These are phyloP conservation scores for Didymella pinodella DNA, from an alignment of 2,329 filamentous ascomycete species.

Conservation along the genomic window DNA sequence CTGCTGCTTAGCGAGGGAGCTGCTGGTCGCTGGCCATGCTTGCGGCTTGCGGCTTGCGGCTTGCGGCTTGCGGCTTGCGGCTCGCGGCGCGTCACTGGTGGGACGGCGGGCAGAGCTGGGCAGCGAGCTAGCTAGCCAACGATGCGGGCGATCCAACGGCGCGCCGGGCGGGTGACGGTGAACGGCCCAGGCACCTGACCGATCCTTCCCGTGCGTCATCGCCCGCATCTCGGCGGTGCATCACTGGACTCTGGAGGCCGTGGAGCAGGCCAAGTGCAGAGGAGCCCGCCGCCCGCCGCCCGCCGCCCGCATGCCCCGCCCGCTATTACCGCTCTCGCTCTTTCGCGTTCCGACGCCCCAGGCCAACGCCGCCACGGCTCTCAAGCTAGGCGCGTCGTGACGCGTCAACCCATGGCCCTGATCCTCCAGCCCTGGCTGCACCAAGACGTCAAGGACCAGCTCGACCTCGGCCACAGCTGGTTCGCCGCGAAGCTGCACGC, in stretches of 20 bases:
- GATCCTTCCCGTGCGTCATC: conserved; percentile 5
- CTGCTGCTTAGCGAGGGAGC: conserved; percentile 8
- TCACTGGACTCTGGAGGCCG: no score
- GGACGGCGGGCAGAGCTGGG: not conserved
- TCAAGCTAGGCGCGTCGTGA: conserved; percentile 12
- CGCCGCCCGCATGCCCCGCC: conserved; percentile 1
- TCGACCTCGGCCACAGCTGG: conserved; percentile 37
- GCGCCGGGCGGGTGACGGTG: conserved; percentile 1
- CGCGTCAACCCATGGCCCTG: conserved; percentile 26
- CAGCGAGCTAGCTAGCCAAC: conserved; percentile 1
- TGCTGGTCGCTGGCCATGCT: conserved; percentile 12
- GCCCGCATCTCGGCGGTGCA: conserved; percentile 5
- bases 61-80: not conserved
- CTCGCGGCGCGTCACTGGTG: no score
- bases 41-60: not conserved
- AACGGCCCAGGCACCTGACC: conserved; percentile 10
- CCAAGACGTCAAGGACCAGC: conserved; percentile 29
- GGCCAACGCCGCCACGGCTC: no score
- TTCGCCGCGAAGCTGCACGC: conserved; percentile 24
- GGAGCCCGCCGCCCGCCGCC: no score
- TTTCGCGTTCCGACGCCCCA: not conserved
- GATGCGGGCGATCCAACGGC: conserved; percentile 10
- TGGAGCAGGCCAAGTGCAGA: no score
- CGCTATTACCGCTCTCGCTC: not conserved
- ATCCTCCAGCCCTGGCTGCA: conserved; percentile 35